Evolutionary conservation across 306 rosid species (phyloP), one percentile per base, ranked within the genome.

Genomic region (Begonia peltatifolia): DNA sequence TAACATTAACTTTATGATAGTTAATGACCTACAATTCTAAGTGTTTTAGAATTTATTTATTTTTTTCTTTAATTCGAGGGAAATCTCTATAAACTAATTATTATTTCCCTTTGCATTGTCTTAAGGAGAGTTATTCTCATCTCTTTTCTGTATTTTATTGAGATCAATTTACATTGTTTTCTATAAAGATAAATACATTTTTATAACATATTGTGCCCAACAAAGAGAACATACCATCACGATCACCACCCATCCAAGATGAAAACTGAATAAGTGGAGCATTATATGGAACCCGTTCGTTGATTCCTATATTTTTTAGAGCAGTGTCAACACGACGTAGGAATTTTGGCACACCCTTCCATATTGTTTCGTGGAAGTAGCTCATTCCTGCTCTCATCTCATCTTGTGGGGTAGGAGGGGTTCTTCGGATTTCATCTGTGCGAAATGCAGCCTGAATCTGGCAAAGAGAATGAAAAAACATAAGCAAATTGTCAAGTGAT

Each of bases 221-320:
- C 56, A 57, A 48, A 12, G 30, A 9, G 44, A 55, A 61, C 41
- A 7, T 44, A 44, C 48, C 48, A 44, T 44, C 48, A 44, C 48
- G 48, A 44, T 44, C 48, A 44, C 48, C 48, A 5, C 48, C 48
- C 48, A 44, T 44, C 48, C 48, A 44, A 44, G 48, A 44, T 44
- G 48, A 44, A 44, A 44, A 44, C 48, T 44, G 48, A 44, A 44
- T 44, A n/a, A 49, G 53, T 13, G 53, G 53, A 49, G 53, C 53
- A 49, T 49, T 49, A 16, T 49, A 49, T 9, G 53, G 48, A n/a
- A 44, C 48, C 12, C 48, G n/a, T 44, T 44, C 48, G 11, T 44
- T 12, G 48, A 44, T 44, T n/a, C 48, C 48, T 44, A 44, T 44
- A n/a, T 44, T 44, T 44, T 44, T 44, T n/a, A 44, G 14, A 10